phyloP scores from a whole-genome alignment of 164 flowering plant species.

The Magnolia sinica region DNA sequence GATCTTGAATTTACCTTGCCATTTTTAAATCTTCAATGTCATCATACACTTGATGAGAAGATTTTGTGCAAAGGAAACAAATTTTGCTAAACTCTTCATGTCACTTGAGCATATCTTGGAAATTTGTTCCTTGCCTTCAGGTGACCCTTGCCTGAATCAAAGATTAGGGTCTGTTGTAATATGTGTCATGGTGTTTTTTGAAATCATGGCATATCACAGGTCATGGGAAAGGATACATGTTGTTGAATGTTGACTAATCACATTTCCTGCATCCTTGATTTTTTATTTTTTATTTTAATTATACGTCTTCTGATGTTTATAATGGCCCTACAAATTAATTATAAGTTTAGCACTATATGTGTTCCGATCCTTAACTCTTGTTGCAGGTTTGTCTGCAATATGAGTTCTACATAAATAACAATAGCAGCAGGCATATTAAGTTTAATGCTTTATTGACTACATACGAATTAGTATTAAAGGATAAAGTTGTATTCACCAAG shows the following conservation, averaged over 20 bases:
- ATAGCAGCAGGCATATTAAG: constrained; percentile 57
- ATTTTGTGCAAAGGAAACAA: no score
- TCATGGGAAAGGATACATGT: neutral
- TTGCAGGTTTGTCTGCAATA: constrained; percentile 88
- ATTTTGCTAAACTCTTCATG: no score
- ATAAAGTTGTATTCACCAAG: constrained; percentile 83
- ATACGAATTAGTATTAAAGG: constrained; percentile 93
- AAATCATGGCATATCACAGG: neutral
- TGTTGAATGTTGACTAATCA: no score
- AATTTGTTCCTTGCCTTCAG: no score
- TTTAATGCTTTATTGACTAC: constrained; percentile 88
- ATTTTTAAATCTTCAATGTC: no score
- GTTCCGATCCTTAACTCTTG: neutral
- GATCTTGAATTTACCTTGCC: no score
- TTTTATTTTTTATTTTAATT: no score
- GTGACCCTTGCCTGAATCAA: no score
- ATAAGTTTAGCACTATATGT: neutral
- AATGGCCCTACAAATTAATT: neutral
- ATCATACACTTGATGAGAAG: no score
- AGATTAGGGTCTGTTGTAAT: neutral
- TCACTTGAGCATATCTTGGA: no score
- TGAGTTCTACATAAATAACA: constrained; percentile 74
- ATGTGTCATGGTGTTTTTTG: neutral
- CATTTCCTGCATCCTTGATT: no score
- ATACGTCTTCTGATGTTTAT: no score